Percentiles rank a stretch among this genome's conserved stretches.
These are phyloP conservation scores for Phytophthora palmivora DNA, from an alignment of 352 stramenopile species.

Conservation along the genomic window DNA sequence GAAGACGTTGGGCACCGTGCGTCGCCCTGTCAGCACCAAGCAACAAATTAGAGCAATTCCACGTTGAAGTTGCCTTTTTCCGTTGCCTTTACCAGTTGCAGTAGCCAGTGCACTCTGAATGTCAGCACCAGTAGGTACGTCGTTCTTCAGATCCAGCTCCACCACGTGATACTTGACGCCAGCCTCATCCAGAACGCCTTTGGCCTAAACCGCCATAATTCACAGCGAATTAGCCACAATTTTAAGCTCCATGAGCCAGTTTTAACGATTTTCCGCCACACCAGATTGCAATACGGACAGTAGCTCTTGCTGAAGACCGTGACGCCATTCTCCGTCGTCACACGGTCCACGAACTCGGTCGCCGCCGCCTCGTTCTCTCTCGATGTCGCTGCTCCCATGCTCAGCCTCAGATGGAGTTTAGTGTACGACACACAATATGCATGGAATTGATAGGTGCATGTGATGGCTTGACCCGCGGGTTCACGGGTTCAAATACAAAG, in stretches of 20 bases:
- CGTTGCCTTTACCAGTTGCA: slow-evolving; percentile 74
- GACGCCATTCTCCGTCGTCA: slow-evolving; percentile 55
- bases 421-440: slow-evolving; percentile 14
- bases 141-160: slow-evolving; percentile 67
- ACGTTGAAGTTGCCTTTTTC: slow-evolving; percentile 1
- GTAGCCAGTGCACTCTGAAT: slow-evolving; percentile 89
- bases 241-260: neutral
- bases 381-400: slow-evolving; percentile 50
- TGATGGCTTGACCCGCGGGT: slow-evolving; percentile 8
- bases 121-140: slow-evolving; percentile 69
- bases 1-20: slow-evolving; percentile 97
- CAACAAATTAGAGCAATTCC: neutral
- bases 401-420: neutral
- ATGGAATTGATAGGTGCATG: slow-evolving; percentile 3
- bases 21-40: slow-evolving; percentile 79
- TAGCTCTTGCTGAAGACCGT: slow-evolving; percentile 94
- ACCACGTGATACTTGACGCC: slow-evolving; percentile 67
- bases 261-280: slow-evolving; percentile 13
- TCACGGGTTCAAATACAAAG: slow-evolving; percentile 13
- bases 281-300: slow-evolving; percentile 93
- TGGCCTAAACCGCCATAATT: slow-evolving; percentile 66
- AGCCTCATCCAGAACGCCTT: slow-evolving; percentile 78
- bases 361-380: slow-evolving; percentile 61
- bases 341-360: slow-evolving; percentile 61
- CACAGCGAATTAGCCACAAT: neutral